These are phyloP conservation scores for Cladosporium oxysporum DNA, from an alignment of 2,329 filamentous ascomycete species.

Conservation along the genomic window DNA sequence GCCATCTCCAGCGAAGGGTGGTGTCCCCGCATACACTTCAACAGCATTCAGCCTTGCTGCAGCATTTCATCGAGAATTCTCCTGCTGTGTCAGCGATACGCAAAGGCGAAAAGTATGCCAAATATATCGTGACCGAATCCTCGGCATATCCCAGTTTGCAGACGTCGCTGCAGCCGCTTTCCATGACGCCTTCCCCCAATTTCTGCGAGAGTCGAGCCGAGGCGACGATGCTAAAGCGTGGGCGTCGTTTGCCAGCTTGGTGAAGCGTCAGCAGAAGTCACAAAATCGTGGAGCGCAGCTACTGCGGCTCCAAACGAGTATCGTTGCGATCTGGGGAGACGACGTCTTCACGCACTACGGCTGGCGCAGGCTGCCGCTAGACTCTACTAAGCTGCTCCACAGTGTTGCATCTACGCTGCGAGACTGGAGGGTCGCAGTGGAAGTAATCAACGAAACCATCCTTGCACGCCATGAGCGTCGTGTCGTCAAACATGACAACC, in stretches of 20 bases:
- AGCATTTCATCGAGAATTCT: not conserved
- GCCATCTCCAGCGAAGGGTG: not conserved
- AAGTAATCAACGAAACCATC: not conserved
- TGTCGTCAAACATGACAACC: not conserved
- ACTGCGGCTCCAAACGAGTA: not conserved
- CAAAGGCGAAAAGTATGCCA: not conserved
- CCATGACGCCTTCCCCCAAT: not conserved
- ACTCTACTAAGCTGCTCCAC: not conserved
- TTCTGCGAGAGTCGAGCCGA: not conserved
- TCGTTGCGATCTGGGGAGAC: constrained; percentile 2
- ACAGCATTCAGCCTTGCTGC: not conserved
- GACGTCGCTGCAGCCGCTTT: not conserved
- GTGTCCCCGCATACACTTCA: too few relatives aligned
- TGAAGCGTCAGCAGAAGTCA: not conserved
- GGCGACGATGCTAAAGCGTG: not conserved
- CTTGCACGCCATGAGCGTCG: not conserved
- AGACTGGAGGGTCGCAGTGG: not conserved
- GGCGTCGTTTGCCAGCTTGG: not conserved
- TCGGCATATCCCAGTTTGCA: not conserved
- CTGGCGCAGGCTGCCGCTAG: not conserved
- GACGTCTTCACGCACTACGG: constrained; percentile 3
- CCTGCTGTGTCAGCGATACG: not conserved
- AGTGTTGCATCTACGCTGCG: not conserved
- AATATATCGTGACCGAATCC: not conserved
- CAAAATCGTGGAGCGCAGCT: not conserved